phyloP scores from a whole-genome alignment of 805 yeast genomes.

The Metschnikowia aberdeeniae region DNA sequence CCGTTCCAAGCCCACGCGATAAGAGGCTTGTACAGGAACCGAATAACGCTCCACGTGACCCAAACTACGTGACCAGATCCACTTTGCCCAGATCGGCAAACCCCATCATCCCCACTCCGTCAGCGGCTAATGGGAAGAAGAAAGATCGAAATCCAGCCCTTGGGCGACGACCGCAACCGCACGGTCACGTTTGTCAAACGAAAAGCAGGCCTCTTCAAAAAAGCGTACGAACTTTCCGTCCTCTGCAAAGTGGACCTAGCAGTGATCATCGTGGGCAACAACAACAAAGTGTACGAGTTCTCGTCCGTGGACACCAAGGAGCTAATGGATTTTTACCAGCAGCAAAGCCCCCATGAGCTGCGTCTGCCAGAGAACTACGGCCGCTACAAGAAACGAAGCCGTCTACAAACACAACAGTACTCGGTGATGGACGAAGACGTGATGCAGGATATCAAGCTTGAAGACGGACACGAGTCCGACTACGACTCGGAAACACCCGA shows the following conservation, averaged over 20 bases:
- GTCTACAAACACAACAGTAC: conserved; percentile 17
- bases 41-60: too few species aligned
- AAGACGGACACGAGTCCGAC: conserved; percentile 24
- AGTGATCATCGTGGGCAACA: conserved; percentile 79
- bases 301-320: conserved; percentile 60
- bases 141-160: conserved; percentile 89
- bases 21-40: too few species aligned
- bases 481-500: conserved; percentile 33
- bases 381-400: conserved; percentile 42
- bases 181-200: conserved; percentile 88
- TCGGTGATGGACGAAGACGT: conserved; percentile 17
- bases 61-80: neutral
- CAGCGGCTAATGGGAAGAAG: conserved; percentile 79
- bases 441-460: conserved; percentile 19
- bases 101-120: neutral
- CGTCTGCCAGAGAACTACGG: conserved; percentile 69
- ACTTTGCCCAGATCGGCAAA: neutral
- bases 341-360: conserved; percentile 45
- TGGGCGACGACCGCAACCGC: conserved; percentile 81
- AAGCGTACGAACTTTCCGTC: conserved; percentile 82
- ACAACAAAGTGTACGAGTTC: conserved; percentile 80
- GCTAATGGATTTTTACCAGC: conserved; percentile 22
- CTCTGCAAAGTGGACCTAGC: conserved; percentile 92
- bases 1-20: neutral
- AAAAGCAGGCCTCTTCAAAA: conserved; percentile 88